These are phyloP conservation scores for Paraurostyla sp. DNA, from an alignment of 73 alveolate species.

Conservation along the genomic window DNA sequence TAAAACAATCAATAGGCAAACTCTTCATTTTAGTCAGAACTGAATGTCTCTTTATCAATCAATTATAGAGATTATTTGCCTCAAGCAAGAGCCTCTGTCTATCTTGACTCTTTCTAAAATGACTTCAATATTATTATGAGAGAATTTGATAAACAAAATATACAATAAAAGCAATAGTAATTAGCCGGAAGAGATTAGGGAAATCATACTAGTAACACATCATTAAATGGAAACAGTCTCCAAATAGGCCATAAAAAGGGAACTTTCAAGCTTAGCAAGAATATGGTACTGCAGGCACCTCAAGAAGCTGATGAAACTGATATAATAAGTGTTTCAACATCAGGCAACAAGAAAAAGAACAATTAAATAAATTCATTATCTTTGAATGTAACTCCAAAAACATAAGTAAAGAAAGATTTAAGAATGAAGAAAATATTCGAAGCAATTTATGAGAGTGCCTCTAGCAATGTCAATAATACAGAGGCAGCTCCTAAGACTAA, in stretches of 20 bases:
- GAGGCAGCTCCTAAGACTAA: constrained; percentile 51
- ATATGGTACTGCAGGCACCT: background rate
- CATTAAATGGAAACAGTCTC: background rate
- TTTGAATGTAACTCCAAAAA: background rate
- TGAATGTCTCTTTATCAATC: background rate
- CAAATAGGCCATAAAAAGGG: background rate
- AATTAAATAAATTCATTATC: background rate
- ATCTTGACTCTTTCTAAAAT: background rate
- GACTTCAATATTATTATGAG: constrained; percentile 13
- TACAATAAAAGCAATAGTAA: background rate
- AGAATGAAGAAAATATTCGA: constrained; percentile 38
- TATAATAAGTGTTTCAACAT: background rate
- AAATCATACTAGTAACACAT: background rate
- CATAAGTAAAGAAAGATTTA: background rate
- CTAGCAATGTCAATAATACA: background rate
- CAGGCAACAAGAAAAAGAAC: background rate
- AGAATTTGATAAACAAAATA: constrained; percentile 22
- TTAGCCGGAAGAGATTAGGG: background rate
- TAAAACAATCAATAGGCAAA: background rate
- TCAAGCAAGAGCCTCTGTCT: constrained; percentile 8
- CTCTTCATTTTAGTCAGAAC: no score
- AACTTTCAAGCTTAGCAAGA: background rate
- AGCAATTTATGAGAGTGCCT: constrained; percentile 41
- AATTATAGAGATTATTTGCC: constrained; percentile 25
- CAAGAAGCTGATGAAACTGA: background rate